These are phyloP conservation scores for Isatis lusitanica DNA, from an alignment of 441 rosid genomes.

Conservation along the genomic window DNA sequence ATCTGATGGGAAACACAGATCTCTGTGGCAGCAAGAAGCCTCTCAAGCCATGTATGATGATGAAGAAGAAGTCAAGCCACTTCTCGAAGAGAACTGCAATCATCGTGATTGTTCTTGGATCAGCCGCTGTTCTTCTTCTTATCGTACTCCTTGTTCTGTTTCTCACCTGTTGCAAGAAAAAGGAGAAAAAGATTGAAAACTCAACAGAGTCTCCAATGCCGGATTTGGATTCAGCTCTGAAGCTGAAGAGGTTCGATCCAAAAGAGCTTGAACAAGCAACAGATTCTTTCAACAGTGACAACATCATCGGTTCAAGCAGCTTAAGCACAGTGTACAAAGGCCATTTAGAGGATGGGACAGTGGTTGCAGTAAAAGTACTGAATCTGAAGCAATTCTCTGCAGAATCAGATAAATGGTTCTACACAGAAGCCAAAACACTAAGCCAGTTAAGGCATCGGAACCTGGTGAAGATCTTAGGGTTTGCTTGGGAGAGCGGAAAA, in stretches of 20 bases:
- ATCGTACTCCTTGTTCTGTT: constrained; percentile 36
- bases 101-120: constrained; percentile 51
- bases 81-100: constrained; percentile 46
- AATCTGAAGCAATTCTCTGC: constrained; percentile 64
- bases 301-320: constrained; percentile 68
- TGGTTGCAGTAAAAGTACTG: constrained; percentile 68
- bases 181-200: constrained; percentile 22
- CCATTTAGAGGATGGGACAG: constrained; percentile 54
- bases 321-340: constrained; percentile 88
- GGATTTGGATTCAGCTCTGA: constrained; percentile 44
- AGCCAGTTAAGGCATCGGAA: constrained; percentile 71
- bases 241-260: constrained; percentile 58
- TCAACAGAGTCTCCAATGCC: constrained; percentile 41
- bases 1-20: constrained; percentile 59
- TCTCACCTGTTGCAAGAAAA: constrained; percentile 36
- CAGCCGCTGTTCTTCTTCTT: constrained; percentile 38
- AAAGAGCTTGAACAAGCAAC: constrained; percentile 70
- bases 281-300: constrained; percentile 47
- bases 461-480: constrained; percentile 75
- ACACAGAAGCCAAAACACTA: constrained; percentile 71
- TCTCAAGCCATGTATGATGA: constrained; percentile 44
- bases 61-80: constrained; percentile 40
- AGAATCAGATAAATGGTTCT: constrained; percentile 71
- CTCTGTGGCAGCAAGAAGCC: constrained; percentile 59
- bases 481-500: constrained; percentile 81